A percentile compares a stretch with the other conserved stretches of the same genome.
These are phyloP conservation scores for Ophiosphaerella korrae DNA, from an alignment of 2,329 filamentous ascomycete species.

Conservation along the genomic window DNA sequence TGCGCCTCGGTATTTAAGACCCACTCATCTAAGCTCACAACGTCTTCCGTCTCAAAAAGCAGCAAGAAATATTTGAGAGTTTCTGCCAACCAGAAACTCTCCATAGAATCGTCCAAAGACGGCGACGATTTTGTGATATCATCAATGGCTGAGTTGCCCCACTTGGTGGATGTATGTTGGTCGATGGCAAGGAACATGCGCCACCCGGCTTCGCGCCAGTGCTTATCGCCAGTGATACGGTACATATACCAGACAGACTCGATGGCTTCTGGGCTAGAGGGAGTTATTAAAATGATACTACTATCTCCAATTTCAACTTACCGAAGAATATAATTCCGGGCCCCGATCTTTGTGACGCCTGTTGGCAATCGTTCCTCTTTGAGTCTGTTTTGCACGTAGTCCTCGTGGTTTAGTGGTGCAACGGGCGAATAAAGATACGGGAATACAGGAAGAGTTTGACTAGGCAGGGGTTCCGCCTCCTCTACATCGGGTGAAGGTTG, in stretches of 20 bases:
- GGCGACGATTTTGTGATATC: slow-evolving; percentile 64
- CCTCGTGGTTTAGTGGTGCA: slow-evolving; percentile 38
- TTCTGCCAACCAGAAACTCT: slow-evolving; percentile 76
- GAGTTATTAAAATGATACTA: slow-evolving; percentile 3
- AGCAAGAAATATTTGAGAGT: slow-evolving; percentile 72
- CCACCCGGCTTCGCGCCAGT: slow-evolving; percentile 73
- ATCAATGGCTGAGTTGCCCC: slow-evolving; percentile 68
- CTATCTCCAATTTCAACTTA: slow-evolving; percentile 20
- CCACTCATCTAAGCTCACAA: slow-evolving; percentile 68
- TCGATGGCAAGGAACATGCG: slow-evolving; percentile 72
- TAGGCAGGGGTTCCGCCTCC: slow-evolving; percentile 17
- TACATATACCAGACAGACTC: slow-evolving; percentile 82
- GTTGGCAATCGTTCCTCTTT: slow-evolving; percentile 55
- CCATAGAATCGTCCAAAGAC: slow-evolving; percentile 65
- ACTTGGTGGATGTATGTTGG: slow-evolving; percentile 63
- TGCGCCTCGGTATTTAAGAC: slow-evolving; percentile 61
- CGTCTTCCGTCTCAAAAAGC: slow-evolving; percentile 63
- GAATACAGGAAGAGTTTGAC: slow-evolving; percentile 30
- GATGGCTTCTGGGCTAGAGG: slow-evolving; percentile 69
- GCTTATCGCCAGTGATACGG: slow-evolving; percentile 69
- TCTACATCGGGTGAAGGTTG: slow-evolving; percentile 15
- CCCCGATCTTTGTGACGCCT: slow-evolving; percentile 62
- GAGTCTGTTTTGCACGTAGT: slow-evolving; percentile 46
- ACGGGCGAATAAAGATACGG: slow-evolving; percentile 38
- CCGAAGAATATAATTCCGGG: slow-evolving; percentile 67